These are phyloP conservation scores for Vigna nakashimae DNA, from an alignment of 306 rosid species.

Conservation along the genomic window DNA sequence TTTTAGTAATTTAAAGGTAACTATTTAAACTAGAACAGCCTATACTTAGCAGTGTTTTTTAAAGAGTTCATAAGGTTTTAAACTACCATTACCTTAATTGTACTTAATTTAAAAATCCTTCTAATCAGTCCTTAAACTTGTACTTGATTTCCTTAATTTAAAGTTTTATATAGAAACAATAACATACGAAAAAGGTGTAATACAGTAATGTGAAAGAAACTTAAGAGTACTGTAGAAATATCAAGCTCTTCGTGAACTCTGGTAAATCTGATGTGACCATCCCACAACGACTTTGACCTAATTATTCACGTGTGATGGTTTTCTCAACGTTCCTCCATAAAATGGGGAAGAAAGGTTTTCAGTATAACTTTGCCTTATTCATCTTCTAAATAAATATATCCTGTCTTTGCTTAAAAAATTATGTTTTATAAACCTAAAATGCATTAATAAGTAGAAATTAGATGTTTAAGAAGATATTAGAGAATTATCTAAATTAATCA, in stretches of 20 bases:
- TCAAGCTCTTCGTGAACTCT: background rate
- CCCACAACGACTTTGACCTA: background rate
- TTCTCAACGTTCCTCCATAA: slow-evolving; percentile 18
- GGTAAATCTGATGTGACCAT: background rate
- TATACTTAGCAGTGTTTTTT: background rate
- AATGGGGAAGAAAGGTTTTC: background rate
- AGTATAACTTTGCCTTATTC: too few relatives aligned
- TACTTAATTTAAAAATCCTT: background rate
- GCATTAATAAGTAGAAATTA: too few relatives aligned
- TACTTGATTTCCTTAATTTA: too few relatives aligned
- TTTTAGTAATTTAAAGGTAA: background rate
- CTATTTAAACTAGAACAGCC: background rate
- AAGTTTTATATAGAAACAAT: too few relatives aligned
- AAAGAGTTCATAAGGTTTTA: background rate
- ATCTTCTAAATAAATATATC: too few relatives aligned
- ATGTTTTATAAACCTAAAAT: too few relatives aligned
- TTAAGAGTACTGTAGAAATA: background rate
- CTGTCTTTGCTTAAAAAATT: too few relatives aligned
- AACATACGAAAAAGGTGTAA: background rate
- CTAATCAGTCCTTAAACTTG: too few relatives aligned
- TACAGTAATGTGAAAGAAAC: slow-evolving; percentile 5
- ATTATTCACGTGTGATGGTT: background rate
- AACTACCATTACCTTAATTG: too few relatives aligned
- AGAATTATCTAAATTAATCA: too few relatives aligned
- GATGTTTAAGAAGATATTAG: too few relatives aligned